Conservation (phyloP, 192 early-diverging fungal species). For the Gryganskiella cystojenkinii region DNA sequence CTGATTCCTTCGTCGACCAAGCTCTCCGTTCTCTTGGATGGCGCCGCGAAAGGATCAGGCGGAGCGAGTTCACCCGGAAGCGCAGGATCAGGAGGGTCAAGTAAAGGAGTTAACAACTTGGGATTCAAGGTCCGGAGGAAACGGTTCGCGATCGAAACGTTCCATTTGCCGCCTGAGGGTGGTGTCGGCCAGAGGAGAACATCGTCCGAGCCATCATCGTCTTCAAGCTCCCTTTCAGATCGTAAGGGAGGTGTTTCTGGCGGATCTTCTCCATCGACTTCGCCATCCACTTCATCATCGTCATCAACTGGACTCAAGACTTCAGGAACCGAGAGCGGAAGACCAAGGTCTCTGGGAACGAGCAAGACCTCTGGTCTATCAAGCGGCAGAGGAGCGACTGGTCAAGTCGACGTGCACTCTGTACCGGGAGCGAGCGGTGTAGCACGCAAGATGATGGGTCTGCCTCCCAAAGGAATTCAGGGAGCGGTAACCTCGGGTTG, state of each 20-base stretch:
- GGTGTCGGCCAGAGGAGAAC: conserved; percentile 77
- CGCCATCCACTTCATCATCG: conserved; percentile 13
- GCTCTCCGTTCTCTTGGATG: conserved; percentile 68
- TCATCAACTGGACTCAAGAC: not conserved
- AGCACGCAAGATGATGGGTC: conserved; percentile 50
- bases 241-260: conserved; percentile 24
- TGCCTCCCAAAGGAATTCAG: conserved; percentile 35
- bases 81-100: conserved; percentile 51
- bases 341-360: conserved; percentile 1
- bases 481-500: conserved; percentile 37
- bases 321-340: not conserved
- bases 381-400: not conserved
- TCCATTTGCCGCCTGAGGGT: conserved; percentile 94
- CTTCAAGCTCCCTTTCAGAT: conserved; percentile 21
- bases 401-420: conserved; percentile 37
- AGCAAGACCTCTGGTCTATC: not conserved
- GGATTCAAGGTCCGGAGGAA: conserved; percentile 92
- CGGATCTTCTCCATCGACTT: conserved; percentile 1
- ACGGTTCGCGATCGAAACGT: conserved; percentile 91
- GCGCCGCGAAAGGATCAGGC: conserved; percentile 38
- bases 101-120: conserved; percentile 70
- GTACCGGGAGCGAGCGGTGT: conserved; percentile 45
- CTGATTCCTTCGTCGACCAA: conserved; percentile 76
- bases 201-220: conserved; percentile 33
- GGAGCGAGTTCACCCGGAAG: conserved; percentile 19